phyloP scores from a whole-genome alignment of 1,284 basidiomycete genomes.

The Tilletia setariae region DNA sequence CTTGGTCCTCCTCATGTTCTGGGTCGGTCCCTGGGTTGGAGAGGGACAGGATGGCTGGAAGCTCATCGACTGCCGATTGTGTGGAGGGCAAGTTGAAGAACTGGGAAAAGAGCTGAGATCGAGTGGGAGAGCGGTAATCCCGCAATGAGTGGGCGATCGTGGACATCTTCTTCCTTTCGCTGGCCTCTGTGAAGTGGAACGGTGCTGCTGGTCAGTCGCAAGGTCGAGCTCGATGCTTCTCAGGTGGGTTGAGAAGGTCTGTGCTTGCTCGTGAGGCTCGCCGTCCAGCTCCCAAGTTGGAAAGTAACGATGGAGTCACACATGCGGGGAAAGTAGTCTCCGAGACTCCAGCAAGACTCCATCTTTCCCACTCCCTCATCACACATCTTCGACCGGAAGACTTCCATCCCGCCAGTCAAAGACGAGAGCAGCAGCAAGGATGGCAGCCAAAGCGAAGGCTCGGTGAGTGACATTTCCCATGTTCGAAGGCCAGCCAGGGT shows the following conservation, averaged over 20 bases:
- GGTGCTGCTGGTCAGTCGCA: not conserved
- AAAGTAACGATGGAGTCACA: no score
- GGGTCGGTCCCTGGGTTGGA: conserved; percentile 29
- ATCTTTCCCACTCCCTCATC: not conserved
- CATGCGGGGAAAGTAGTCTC: no score
- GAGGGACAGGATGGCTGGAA: conserved; percentile 48
- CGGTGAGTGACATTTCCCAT: conserved; percentile 29
- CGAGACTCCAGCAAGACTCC: not conserved
- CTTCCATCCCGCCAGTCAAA: no score
- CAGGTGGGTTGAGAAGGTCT: not conserved
- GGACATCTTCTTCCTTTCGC: conserved; percentile 35
- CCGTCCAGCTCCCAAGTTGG: not conserved
- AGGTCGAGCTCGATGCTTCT: not conserved
- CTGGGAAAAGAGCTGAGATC: conserved; percentile 41
- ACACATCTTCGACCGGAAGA: not conserved
- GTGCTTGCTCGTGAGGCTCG: not conserved
- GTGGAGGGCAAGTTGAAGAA: conserved; percentile 43
- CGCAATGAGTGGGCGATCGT: conserved; percentile 53
- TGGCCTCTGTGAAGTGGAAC: no score
- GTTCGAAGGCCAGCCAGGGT: not conserved
- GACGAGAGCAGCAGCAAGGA: conserved; percentile 19
- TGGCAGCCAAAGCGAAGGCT: conserved; percentile 51
- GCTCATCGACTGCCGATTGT: conserved; percentile 44
- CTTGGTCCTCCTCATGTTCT: conserved; percentile 45
- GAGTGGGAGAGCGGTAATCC: conserved; percentile 50